Evolutionary conservation across 495 filamentous ascomycete genomes (phyloP), one percentile per base, ranked within the genome.

Genomic region (Podospora didyma): DNA sequence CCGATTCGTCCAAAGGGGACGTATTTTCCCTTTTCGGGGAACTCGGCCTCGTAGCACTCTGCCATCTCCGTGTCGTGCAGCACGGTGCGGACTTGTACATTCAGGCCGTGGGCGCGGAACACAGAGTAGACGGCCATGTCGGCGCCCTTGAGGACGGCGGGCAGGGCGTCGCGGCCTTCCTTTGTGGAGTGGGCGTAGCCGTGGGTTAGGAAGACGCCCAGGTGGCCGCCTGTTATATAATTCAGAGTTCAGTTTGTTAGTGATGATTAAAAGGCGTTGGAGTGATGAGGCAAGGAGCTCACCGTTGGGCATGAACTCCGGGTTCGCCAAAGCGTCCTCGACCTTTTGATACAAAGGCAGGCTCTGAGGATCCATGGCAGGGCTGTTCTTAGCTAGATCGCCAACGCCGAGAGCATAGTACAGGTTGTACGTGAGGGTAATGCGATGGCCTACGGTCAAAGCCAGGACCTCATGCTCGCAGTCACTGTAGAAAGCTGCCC

Each of bases 401-500:
- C 26, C 26, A 3, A 31, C 26, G 26, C 26, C 26, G 4, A 31
- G 26, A 31, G 26, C 26, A 31, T 34, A 53, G 51, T 77, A 84
- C 9, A 86, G 69, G 53, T 86, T 83, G 70, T 85, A 86, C 1
- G 82, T 86, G 20, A 86, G 62, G 0, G 80, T 86, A 23, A 86
- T 56, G 0, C 80, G 72, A 47, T 86, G 72, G 0, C 81, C 82
- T 5, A 61, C 54, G 0, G 69, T 79, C 39, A 86, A 71, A n/a
- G 72, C 67, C 6, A 75, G 63, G 17, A 86, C 76, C 64, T 86
- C 82, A 61, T 86, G 82, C 59, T 81, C 76, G 57, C 79, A 83
- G 58, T 86, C 81, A 53, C 75, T 80, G 61, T 83, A 86, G 65
- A 86, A 86, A 1, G 83, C 82, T 0, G 77, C 80, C 82, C 81